These are phyloP conservation scores for Brassica nigra DNA, from an alignment of 345 rosid genomes.

Conservation along the genomic window DNA sequence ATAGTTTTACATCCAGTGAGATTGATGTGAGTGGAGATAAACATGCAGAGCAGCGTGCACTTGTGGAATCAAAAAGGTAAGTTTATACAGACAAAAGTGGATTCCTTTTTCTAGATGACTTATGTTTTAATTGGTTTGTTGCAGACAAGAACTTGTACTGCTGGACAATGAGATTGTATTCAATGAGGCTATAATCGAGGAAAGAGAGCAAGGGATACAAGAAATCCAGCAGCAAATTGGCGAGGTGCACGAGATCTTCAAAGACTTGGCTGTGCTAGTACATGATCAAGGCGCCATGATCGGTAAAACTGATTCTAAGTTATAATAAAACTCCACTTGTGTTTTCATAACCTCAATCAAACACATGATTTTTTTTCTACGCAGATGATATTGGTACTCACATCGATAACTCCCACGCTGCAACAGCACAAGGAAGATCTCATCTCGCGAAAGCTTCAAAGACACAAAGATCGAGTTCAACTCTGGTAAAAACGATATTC, in stretches of 20 bases:
- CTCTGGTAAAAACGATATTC: slow-evolving; percentile 60
- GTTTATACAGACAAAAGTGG: slow-evolving; percentile 3
- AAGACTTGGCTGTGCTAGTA: slow-evolving; percentile 89
- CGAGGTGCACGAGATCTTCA: slow-evolving; percentile 90
- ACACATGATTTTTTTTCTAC: background rate
- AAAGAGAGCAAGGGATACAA: slow-evolving; percentile 92
- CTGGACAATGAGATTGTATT: slow-evolving; percentile 91
- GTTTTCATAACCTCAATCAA: background rate
- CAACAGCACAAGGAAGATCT: slow-evolving; percentile 76
- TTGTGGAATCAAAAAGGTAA: slow-evolving; percentile 83
- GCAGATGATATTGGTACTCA: slow-evolving; percentile 83
- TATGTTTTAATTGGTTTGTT: slow-evolving; percentile 7
- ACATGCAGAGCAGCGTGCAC: slow-evolving; percentile 63
- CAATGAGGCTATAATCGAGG: slow-evolving; percentile 90
- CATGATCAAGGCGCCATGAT: slow-evolving; percentile 95
- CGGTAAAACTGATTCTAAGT: slow-evolving; percentile 46
- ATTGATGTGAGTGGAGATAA: slow-evolving; percentile 51
- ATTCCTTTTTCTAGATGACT: background rate
- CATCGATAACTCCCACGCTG: slow-evolving; percentile 72
- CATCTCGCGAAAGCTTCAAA: slow-evolving; percentile 87
- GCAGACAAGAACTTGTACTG: slow-evolving; percentile 80
- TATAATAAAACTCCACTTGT: background rate
- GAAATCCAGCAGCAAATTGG: slow-evolving; percentile 96
- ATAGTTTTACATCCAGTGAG: slow-evolving; percentile 45
- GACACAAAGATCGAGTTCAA: slow-evolving; percentile 89